These are phyloP conservation scores for Petunia secreta DNA, from an alignment of 257 asterid genomes.

Conservation along the genomic window DNA sequence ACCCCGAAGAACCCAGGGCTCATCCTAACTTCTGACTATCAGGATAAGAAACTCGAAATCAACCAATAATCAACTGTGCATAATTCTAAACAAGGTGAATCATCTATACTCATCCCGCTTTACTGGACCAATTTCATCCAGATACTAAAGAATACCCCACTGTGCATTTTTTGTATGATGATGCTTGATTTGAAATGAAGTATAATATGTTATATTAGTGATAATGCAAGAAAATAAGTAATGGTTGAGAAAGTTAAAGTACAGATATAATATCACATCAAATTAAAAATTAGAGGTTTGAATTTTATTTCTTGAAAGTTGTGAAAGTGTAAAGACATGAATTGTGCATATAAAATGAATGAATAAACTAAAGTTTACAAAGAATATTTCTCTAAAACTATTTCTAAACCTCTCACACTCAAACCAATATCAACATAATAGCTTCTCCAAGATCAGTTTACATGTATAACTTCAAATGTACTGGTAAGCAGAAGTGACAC, in stretches of 20 bases:
- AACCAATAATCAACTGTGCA: not conserved
- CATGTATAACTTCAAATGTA: not conserved
- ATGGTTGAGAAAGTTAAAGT: not conserved
- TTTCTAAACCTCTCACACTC: not conserved
- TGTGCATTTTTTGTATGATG: not conserved
- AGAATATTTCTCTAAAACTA: not conserved
- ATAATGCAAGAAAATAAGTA: not conserved
- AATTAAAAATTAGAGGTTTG: not conserved
- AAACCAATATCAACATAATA: not conserved
- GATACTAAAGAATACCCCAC: not conserved
- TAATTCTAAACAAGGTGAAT: not conserved
- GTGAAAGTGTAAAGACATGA: not conserved
- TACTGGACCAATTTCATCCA: not conserved
- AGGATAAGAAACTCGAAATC: not conserved
- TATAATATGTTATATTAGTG: not conserved
- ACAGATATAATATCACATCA: not conserved
- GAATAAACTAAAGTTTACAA: not conserved
- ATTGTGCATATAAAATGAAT: not conserved
- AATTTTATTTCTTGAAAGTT: not conserved
- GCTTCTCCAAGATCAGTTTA: not conserved
- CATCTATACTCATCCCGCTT: conserved; percentile 1
- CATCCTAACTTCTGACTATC: not conserved
- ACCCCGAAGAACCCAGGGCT: not conserved
- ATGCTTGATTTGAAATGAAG: not conserved
- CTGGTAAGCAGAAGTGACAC: not conserved